Evolutionary conservation across 441 rosid species (phyloP).

Genomic region (Pelargonium australe): DNA sequence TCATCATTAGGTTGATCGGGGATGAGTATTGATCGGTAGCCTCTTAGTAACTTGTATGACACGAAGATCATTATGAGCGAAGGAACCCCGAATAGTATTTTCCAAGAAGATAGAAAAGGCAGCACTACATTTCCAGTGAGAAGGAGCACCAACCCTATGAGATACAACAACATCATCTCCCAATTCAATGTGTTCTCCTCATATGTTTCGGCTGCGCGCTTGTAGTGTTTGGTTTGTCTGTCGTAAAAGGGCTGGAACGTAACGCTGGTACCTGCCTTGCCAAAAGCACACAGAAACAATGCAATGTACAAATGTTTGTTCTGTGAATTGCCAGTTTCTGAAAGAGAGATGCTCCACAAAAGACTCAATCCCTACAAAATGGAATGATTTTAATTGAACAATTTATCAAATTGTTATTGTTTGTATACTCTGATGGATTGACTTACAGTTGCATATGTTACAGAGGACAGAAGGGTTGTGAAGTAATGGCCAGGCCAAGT

Average conservation of each 20-base stretch:
- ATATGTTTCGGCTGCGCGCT: not conserved
- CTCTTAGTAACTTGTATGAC: not conserved
- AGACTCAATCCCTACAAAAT: not conserved
- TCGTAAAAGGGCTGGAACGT: not conserved
- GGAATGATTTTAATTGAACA: not conserved
- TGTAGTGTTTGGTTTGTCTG: not conserved
- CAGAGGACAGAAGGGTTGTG: not conserved
- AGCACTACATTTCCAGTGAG: not conserved
- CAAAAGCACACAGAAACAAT: not conserved
- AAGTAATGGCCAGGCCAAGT: not conserved
- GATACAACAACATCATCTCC: not conserved
- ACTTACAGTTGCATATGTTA: not conserved
- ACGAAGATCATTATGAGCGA: not conserved
- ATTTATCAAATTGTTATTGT: too few relatives aligned
- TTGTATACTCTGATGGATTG: not conserved
- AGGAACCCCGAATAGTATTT: not conserved
- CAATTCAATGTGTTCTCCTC: not conserved
- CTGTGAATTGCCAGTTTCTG: not conserved
- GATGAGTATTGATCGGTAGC: not conserved
- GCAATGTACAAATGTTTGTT: not conserved
- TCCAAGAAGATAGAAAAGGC: not conserved
- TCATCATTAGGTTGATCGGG: too few relatives aligned
- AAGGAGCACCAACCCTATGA: not conserved
- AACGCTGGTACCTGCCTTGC: not conserved
- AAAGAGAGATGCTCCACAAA: not conserved